Conservation (phyloP, 2,329 filamentous ascomycete species). For the Aulographum hederae region DNA sequence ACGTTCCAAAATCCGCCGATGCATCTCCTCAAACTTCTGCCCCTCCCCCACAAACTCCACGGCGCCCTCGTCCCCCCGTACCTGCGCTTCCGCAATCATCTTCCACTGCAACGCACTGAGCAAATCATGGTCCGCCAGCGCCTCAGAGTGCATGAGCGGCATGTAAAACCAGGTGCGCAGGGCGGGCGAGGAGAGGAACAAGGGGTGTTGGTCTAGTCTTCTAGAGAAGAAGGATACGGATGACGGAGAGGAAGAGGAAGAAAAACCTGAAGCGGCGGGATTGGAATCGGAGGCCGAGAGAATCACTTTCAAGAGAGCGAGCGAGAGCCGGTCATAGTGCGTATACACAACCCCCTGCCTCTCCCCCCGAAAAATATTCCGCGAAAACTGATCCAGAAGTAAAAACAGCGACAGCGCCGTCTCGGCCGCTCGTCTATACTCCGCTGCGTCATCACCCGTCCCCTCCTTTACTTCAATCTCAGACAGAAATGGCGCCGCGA, state of each 20-base stretch:
- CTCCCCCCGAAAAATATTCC: conserved; percentile 38
- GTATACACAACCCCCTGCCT: conserved; percentile 30
- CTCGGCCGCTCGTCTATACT: conserved; percentile 12
- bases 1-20: conserved; percentile 29
- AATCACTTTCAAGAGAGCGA: conserved; percentile 23
- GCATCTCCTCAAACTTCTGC: conserved; percentile 24
- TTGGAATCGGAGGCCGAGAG: conserved; percentile 10
- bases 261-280: too few relatives aligned
- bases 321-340: conserved; percentile 37
- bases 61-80: conserved; percentile 12
- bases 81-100: conserved; percentile 16
- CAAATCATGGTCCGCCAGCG: conserved; percentile 24
- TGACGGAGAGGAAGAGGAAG: too few relatives aligned
- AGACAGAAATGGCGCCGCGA: conserved; percentile 18
- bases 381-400: conserved; percentile 43
- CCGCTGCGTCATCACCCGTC: conserved; percentile 1
- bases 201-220: conserved; percentile 14
- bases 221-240: too few relatives aligned
- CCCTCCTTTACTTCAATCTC: conserved; percentile 12
- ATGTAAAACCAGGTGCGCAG: conserved; percentile 39
- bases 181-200: conserved; percentile 13
- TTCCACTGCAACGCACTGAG: conserved; percentile 15
- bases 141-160: conserved; percentile 42
- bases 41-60: conserved; percentile 7
- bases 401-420: conserved; percentile 32